Base-by-base conservation (phyloP, 305 asterid species). In the Coffea humblotiana region DNA sequence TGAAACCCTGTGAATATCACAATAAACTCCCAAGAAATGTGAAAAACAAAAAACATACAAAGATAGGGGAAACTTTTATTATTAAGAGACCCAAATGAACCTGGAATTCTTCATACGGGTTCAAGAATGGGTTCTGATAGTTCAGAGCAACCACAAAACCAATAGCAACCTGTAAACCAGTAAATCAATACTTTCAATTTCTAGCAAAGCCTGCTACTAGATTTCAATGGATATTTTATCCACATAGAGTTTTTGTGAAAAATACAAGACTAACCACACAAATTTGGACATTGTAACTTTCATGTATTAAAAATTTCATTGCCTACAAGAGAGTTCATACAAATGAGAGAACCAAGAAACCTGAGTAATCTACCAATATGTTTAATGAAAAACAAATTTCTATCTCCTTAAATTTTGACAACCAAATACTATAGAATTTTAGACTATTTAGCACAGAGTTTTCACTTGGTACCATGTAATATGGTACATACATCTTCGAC, bases 51-150 rank as follows among this genome's bases (percentile, higher is more conserved):
- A 56, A 21, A 21, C 23, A 11, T 43, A 21, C 27, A 78, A 78
- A 65, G 45, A 78, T 51, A 78, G 82, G 18, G 18, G n/a, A n/a
- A 2, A 54, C 6, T 16, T 23, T 4, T 18, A 63, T 60, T 16
- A 80, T 65, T 23, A 9, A 72, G 45, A 37, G 58, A 45, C 72
- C 29, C 27, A 72, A 84, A 66, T 71, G 70, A 88, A 96, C 98
- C 99, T 96, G 99, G 84, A 91, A 96, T 87, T 96, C 98, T 87
- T 94, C 99, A 71, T 94, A 96, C 27, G 98, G 98, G 81, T 91
- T 94, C 87, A 96, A 82, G 91, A 86, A 94, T 77, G 99, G 97
- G 84, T 94, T 96, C 58, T 79, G 90, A 89, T 96, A 96, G 84
- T 96, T 87, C 87, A 94, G 87, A 67, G 97, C 98, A 87, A 92